These are phyloP conservation scores for Sclerotinia spermophila DNA, from an alignment of 2,329 filamentous ascomycete genomes.

Conservation along the genomic window DNA sequence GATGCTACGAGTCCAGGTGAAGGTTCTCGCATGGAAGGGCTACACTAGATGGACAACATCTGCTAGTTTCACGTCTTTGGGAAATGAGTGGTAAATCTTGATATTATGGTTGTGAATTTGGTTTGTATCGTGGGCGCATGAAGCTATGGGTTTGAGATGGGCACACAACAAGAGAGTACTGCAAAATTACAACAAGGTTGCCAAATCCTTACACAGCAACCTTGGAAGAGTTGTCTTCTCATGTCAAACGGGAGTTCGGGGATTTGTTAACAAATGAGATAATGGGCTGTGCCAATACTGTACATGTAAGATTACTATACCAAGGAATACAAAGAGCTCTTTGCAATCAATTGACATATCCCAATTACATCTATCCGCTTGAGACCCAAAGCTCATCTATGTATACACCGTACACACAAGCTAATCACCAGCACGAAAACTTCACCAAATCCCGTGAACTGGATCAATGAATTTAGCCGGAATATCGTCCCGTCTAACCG, in stretches of 20 bases:
- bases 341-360: not conserved
- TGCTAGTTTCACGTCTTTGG: not conserved
- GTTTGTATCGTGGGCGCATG: not conserved
- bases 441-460: slow-evolving; percentile 16
- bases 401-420: not conserved
- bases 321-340: slow-evolving; percentile 1
- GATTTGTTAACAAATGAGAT: not conserved
- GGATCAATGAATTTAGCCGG: not conserved
- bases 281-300: not conserved
- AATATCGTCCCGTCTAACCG: slow-evolving; percentile 13
- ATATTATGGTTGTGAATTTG: not conserved
- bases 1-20: slow-evolving; percentile 8
- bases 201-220: not conserved
- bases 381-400: not conserved
- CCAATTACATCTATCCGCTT: not conserved
- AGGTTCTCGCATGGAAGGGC: slow-evolving; percentile 18
- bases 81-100: not conserved
- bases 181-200: not conserved
- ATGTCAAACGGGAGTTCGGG: not conserved
- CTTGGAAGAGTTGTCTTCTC: not conserved
- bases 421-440: slow-evolving; percentile 1
- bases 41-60: not conserved
- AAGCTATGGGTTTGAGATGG: not conserved
- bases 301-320: slow-evolving; percentile 5
- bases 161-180: not conserved